A percentile compares a stretch with the other conserved stretches of the same genome.
These are phyloP conservation scores for Aureobasidium sp. DNA, from an alignment of 2,329 filamentous ascomycete species.

Conservation along the genomic window DNA sequence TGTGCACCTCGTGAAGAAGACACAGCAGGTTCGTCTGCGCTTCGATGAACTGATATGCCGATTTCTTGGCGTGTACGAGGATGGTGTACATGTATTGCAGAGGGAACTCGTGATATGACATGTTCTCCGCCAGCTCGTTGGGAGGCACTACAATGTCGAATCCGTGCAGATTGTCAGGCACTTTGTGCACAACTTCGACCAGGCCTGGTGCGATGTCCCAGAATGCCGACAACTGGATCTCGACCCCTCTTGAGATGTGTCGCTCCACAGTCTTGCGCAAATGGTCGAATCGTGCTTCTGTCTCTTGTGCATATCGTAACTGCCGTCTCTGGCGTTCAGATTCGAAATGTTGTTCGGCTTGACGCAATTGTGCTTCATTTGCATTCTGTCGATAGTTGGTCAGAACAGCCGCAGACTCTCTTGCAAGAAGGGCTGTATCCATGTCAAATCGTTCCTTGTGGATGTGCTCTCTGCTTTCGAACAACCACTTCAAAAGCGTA, in stretches of 20 bases:
- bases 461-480: conserved; percentile 82
- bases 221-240: conserved; percentile 85
- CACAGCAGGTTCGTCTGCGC: conserved; percentile 86
- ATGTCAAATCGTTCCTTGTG: conserved; percentile 81
- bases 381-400: conserved; percentile 55
- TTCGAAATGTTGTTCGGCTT: conserved; percentile 74
- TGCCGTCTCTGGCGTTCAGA: conserved; percentile 62
- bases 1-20: conserved; percentile 81
- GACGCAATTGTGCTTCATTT: conserved; percentile 20
- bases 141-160: conserved; percentile 72
- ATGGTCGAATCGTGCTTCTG: conserved; percentile 62
- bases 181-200: conserved; percentile 66
- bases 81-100: conserved; percentile 85
- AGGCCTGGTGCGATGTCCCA: conserved; percentile 95
- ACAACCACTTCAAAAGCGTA: conserved; percentile 92
- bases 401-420: conserved; percentile 26
- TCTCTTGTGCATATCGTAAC: conserved; percentile 60
- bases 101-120: conserved; percentile 68
- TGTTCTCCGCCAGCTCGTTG: conserved; percentile 77
- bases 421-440: neutral
- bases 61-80: conserved; percentile 80
- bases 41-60: conserved; percentile 94
- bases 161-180: conserved; percentile 46
- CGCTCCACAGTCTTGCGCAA: conserved; percentile 73
- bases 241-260: conserved; percentile 79